phyloP scores from a whole-genome alignment of 306 rosid species.

The Lathyrus aphaca region DNA sequence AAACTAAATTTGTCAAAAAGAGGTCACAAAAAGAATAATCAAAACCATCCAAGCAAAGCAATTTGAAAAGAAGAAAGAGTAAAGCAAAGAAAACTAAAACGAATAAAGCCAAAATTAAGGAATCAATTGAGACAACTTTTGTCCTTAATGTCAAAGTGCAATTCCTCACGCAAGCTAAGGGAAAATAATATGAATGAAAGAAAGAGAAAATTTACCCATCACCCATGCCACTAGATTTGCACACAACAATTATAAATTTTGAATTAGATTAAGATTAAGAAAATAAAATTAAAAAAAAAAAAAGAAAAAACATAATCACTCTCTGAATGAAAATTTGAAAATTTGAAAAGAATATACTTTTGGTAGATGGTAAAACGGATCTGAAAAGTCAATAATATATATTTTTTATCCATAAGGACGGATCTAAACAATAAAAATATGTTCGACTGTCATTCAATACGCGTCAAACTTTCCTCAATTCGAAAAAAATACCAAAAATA shows the following conservation, averaged over 20 bases:
- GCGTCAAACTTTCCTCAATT: too few species aligned
- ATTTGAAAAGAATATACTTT: background rate
- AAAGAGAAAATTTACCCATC: conserved; percentile 12
- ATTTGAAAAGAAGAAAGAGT: conserved; percentile 42
- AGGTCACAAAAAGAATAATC: conserved; percentile 24
- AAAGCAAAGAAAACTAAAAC: conserved; percentile 51
- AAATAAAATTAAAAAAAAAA: too few species aligned
- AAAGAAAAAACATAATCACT: background rate
- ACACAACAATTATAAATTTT: background rate
- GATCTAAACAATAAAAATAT: too few species aligned
- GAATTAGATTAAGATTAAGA: background rate
- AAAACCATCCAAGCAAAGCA: conserved; percentile 39
- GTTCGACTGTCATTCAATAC: too few species aligned
- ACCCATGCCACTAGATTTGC: conserved; percentile 12
- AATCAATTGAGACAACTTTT: conserved; percentile 22
- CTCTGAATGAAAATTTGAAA: too few species aligned
- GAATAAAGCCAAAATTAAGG: conserved; percentile 38
- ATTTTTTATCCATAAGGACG: too few species aligned
- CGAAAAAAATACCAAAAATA: too few species aligned
- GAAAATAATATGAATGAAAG: background rate
- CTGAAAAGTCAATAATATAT: too few species aligned
- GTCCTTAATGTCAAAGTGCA: conserved; percentile 56
- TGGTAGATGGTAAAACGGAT: too few species aligned
- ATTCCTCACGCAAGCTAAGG: conserved; percentile 62
- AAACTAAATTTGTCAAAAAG: conserved; percentile 44